Evolutionary conservation across 179 eudicot species (phyloP), one percentile per base, ranked within the genome.

Genomic region (Camellia oleifera): DNA sequence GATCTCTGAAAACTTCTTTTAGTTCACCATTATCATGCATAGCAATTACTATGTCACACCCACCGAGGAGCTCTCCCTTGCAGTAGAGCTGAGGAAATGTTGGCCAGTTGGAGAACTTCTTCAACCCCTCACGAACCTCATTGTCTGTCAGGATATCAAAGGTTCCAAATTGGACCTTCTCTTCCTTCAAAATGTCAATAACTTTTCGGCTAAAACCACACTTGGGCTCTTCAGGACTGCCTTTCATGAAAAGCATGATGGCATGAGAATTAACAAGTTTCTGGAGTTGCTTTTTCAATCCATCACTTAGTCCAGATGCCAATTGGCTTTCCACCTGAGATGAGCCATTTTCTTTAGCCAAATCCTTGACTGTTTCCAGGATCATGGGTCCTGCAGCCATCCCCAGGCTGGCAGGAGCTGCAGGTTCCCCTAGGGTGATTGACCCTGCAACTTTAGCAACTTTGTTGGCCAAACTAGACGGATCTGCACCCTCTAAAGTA

Each of bases 211-310:
- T 96, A 77, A 96, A 94, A 66, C 98, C 98, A 80, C 99, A 96
- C 74, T 89, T 74, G 5, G 99, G 98, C 40, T 88, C 90, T 82
- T 91, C 89, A 20, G 99, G 92, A 83, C 50, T 89, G 54, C 99
- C 99, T 91, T 96, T 96, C 96, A 96, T 96, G 91, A 96, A 96
- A 62, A 96, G 93, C 94, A 96, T 92, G 65, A 96, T 79, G 4
- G 94, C 85, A 13, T 92, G 93, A 81, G 97, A 92, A 63, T 75
- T 78, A 20, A 90, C 82, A 77, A 96, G 84, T 81, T 89, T 88
- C 69, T 89, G 75, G 20, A 96, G 88, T 74, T 88, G 87, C 75
- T 82, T 82, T 83, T 88, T 82, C 42, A 94, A 88, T 17, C 79
- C 84, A 69, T 80, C 85, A 12, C 64, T 62, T 26, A 54, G 67